These are phyloP conservation scores for Suillus hirtellus DNA, from an alignment of 768 basidiomycete genomes.

Conservation along the genomic window DNA sequence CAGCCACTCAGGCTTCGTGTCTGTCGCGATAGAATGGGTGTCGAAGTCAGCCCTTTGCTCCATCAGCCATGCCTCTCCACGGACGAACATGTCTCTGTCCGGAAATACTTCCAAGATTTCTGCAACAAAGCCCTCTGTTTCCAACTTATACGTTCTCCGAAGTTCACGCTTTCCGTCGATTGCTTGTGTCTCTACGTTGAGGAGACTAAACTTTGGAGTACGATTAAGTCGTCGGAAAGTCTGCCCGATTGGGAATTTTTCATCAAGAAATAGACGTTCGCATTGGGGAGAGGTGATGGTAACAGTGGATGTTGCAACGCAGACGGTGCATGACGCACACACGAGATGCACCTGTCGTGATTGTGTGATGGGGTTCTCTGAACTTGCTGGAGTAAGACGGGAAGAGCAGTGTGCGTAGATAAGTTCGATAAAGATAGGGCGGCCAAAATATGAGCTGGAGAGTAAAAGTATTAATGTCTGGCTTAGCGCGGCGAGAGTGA, in stretches of 20 bases:
- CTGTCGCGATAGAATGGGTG: conserved; percentile 10
- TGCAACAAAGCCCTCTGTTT: conserved; percentile 57
- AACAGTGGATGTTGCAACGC: conserved; percentile 66
- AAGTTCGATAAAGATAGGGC: conserved; percentile 57
- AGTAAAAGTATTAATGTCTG: background rate
- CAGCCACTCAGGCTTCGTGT: conserved; percentile 19
- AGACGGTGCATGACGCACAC: conserved; percentile 54
- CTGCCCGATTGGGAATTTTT: conserved; percentile 70
- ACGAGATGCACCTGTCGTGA: conserved; percentile 65
- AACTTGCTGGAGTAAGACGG: conserved; percentile 40
- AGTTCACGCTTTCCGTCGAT: conserved; percentile 25
- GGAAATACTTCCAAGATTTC: conserved; percentile 73
- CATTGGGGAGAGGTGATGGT: conserved; percentile 55
- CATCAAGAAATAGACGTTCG: conserved; percentile 64
- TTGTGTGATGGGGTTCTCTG: conserved; percentile 54
- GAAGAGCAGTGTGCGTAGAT: conserved; percentile 52
- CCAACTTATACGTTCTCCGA: conserved; percentile 52
- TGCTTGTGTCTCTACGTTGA: conserved; percentile 44
- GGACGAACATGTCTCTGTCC: conserved; percentile 63
- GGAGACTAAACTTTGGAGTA: conserved; percentile 58
- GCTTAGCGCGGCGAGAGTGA: background rate
- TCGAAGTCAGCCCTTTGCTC: conserved; percentile 18
- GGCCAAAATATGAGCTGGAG: conserved; percentile 63
- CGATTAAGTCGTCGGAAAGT: conserved; percentile 57
- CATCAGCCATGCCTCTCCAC: conserved; percentile 55